Percentiles rank a stretch among this genome's conserved stretches.
Conservation (phyloP, 2,329 filamentous ascomycete genomes). For the Aspergillus sp. region DNA sequence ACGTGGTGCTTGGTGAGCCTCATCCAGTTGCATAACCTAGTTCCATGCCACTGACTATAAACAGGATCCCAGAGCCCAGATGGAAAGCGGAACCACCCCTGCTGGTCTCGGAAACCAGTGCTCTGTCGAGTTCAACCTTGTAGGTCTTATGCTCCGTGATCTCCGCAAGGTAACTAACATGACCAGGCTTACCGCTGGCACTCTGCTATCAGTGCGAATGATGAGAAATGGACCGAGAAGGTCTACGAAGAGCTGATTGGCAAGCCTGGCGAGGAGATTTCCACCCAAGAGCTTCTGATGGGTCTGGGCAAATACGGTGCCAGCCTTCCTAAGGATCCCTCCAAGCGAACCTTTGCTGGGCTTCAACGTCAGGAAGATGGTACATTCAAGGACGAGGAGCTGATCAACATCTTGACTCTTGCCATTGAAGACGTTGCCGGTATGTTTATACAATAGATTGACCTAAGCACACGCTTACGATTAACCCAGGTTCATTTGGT, state of each 20-base stretch:
- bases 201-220: constrained; percentile 73
- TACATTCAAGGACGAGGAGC: constrained; percentile 73
- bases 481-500: constrained; percentile 64
- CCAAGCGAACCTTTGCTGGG: constrained; percentile 68
- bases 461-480: constrained; percentile 4
- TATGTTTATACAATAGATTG: constrained; percentile 2
- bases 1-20: constrained; percentile 70
- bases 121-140: constrained; percentile 83
- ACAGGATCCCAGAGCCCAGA: constrained; percentile 71
- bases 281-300: constrained; percentile 63
- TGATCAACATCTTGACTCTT: constrained; percentile 70
- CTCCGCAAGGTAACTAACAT: background rate
- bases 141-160: background rate
- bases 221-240: constrained; percentile 79
- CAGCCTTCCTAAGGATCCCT: constrained; percentile 67
- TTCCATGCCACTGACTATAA: constrained; percentile 11
- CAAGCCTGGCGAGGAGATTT: constrained; percentile 61
- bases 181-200: constrained; percentile 77
- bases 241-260: constrained; percentile 68
- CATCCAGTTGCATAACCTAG: background rate
- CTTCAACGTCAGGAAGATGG: constrained; percentile 69
- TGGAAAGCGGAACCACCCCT: constrained; percentile 67
- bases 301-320: constrained; percentile 68
- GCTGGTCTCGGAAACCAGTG: constrained; percentile 80
- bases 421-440: constrained; percentile 71